Conservation (phyloP, 2,329 filamentous ascomycete genomes). For the Pezicula neosporulosa region DNA sequence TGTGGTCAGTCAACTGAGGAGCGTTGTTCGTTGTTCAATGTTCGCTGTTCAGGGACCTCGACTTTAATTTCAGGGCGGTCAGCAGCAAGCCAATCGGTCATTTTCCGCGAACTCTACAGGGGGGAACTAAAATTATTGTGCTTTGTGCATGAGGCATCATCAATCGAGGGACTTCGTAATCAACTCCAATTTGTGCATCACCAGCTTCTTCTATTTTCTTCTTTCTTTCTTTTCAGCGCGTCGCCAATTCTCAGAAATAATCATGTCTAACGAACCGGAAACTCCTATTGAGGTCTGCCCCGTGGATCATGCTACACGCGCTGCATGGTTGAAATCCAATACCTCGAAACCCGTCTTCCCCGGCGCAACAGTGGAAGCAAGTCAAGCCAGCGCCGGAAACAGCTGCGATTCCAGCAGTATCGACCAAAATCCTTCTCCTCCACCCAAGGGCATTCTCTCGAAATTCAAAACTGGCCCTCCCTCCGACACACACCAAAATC, state of each 20-base stretch:
- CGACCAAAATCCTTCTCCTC: slow-evolving; percentile 34
- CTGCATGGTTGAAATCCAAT: slow-evolving; percentile 68
- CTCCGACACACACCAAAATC: slow-evolving; percentile 4
- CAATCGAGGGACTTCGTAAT: background rate
- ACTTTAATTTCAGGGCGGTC: slow-evolving; percentile 14
- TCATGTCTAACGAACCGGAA: slow-evolving; percentile 25
- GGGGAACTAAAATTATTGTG: slow-evolving; percentile 9
- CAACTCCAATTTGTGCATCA: background rate
- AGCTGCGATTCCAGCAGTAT: slow-evolving; percentile 31
- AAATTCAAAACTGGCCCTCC: slow-evolving; percentile 11
- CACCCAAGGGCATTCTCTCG: slow-evolving; percentile 16
- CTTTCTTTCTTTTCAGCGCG: background rate
- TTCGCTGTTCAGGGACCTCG: slow-evolving; percentile 3
- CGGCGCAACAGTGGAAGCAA: slow-evolving; percentile 24
- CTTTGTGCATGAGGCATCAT: slow-evolving; percentile 9
- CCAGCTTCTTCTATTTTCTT: background rate
- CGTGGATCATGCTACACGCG: slow-evolving; percentile 85
- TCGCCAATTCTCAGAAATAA: background rate
- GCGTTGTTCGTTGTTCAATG: background rate
- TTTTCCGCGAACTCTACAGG: slow-evolving; percentile 8
- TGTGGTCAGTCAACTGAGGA: background rate
- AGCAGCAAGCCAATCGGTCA: slow-evolving; percentile 17
- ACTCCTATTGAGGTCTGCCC: slow-evolving; percentile 59
- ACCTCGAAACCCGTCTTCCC: slow-evolving; percentile 20
- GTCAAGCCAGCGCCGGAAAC: slow-evolving; percentile 26